Percentiles rank a stretch among this genome's conserved stretches.
Conservation (phyloP, 2,329 filamentous ascomycete genomes). For the Tolypocladium guangdongense region DNA sequence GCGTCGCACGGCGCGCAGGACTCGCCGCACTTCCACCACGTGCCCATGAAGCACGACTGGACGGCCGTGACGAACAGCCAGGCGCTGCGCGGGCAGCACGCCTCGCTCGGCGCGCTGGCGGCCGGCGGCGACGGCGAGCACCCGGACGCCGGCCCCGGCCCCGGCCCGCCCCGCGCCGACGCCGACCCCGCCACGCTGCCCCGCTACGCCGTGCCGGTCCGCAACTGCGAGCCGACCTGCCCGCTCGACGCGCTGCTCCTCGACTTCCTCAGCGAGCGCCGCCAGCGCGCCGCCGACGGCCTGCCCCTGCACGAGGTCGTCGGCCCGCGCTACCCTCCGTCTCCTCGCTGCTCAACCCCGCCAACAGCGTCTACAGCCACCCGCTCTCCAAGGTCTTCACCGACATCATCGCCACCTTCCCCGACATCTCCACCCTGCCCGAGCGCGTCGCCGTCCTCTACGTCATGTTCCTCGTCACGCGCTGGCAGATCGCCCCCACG, state of each 20-base stretch:
- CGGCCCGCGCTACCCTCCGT: constrained; percentile 69
- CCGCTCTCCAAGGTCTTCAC: constrained; percentile 77
- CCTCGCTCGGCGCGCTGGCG: background rate
- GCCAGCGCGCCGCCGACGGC: constrained; percentile 54
- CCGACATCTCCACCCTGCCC: constrained; percentile 64
- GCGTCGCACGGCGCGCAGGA: constrained; percentile 38
- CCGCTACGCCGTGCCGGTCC: constrained; percentile 28
- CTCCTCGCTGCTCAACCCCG: constrained; percentile 69
- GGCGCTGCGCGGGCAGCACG: background rate
- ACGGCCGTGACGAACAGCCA: constrained; percentile 10
- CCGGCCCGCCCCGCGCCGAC: constrained; percentile 1
- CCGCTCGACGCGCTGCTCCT: constrained; percentile 70
- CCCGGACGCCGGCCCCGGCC: background rate
- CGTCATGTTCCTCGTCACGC: constrained; percentile 77
- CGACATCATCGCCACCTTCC: constrained; percentile 76
- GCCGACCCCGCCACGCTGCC: constrained; percentile 5
- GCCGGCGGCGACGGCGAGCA: too few relatives aligned
- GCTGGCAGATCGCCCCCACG: constrained; percentile 74
- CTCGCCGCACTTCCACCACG: constrained; percentile 29
- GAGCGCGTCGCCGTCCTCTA: constrained; percentile 77
- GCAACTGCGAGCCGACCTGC: constrained; percentile 59
- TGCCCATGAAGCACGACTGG: constrained; percentile 42
- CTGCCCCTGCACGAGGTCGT: constrained; percentile 53
- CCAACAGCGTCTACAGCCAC: constrained; percentile 51
- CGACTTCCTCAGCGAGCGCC: constrained; percentile 63